Conservation (phyloP, 2,329 filamentous ascomycete species). For the Cordyceps militaris region DNA sequence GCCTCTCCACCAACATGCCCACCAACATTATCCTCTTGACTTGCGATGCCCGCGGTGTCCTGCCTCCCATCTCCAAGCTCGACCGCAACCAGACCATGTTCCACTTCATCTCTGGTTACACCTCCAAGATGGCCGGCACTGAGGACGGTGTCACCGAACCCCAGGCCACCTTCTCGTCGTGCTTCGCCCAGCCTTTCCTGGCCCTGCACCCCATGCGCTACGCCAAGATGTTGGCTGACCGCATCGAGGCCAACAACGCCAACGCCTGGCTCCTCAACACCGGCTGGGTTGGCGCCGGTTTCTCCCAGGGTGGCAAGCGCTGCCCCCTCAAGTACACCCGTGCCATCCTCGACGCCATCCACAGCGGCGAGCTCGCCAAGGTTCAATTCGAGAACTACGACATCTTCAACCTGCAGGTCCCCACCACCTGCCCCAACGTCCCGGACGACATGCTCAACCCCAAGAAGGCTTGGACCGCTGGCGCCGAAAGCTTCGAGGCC, state of each 20-base stretch:
- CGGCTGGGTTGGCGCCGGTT: slow-evolving; percentile 90
- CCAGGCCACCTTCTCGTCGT: slow-evolving; percentile 97
- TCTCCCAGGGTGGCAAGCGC: slow-evolving; percentile 85
- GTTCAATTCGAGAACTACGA: slow-evolving; percentile 92
- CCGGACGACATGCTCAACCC: slow-evolving; percentile 93
- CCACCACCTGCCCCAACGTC: slow-evolving; percentile 82
- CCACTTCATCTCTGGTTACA: slow-evolving; percentile 99
- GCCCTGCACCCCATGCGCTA: slow-evolving; percentile 99
- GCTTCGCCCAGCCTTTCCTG: slow-evolving; percentile 98
- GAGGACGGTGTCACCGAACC: slow-evolving; percentile 96
- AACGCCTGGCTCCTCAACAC: slow-evolving; percentile 99
- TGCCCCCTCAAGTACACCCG: slow-evolving; percentile 98
- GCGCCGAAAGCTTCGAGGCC: slow-evolving; percentile 69
- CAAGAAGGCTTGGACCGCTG: slow-evolving; percentile 81
- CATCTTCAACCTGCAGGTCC: slow-evolving; percentile 94
- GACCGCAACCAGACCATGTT: slow-evolving; percentile 96
- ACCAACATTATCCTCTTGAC: slow-evolving; percentile 97
- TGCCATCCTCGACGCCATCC: slow-evolving; percentile 95
- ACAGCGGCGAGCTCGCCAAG: slow-evolving; percentile 91
- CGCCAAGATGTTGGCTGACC: slow-evolving; percentile 95
- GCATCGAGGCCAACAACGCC: slow-evolving; percentile 91
- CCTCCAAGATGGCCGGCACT: slow-evolving; percentile 99
- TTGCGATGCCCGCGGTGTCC: slow-evolving; percentile 93
- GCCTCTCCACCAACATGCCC: slow-evolving; percentile 78
- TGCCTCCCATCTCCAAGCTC: slow-evolving; percentile 97